Base-by-base conservation (phyloP, 2,329 filamentous ascomycete genomes). In the Cladosporium halotolerans region DNA sequence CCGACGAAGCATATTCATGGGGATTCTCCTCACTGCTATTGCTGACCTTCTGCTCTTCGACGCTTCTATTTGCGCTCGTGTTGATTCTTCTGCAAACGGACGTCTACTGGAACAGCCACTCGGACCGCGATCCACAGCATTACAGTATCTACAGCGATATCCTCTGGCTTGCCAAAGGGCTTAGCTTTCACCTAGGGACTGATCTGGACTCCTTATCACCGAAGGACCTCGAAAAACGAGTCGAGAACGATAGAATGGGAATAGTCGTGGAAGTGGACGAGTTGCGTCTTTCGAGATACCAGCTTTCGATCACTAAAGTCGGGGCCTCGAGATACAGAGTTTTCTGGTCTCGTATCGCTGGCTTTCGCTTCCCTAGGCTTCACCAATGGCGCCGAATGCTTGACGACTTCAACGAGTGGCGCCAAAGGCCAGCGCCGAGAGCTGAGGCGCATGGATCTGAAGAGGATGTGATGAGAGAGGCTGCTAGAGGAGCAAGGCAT, bases 1-100 rank as follows among this genome's bases (percentile, higher is more conserved):
- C 46, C 28, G 28, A 49, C 14, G 38, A 49, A 13, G 38, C 47
- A 2, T 50, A 50, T 31, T 36, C 31, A 1, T 50, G 47, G 47
- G 47, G 47, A 8, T 50, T 50, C 40, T 50, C 47, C 6, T 50
- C 47, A 10, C 16, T 50, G 7, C 38, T 50, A 3, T 18, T 43
- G 16, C 31, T 50, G 8, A 50, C 47, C 1, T 50, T 50, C 31
- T 50, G 47, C 31, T 23, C 7, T 13, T 34, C 19, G 31, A 50
- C 47, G 1, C 9, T 50, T 7, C 4, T 10, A 2, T 43, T 42
- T 4, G 47, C 47, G 16, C 1, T 36, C 2, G 6, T 18, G 5
- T 31, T 50, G 39, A 14, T 50, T 2, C 11, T 43, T 7, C 31
- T 50, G 16, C 28, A 50, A 11, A 43, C 31, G 2, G 47, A 50